Evolutionary conservation across 768 basidiomycete species (phyloP), one percentile per base, ranked within the genome.

Genomic region (Mycena albidolilacea): DNA sequence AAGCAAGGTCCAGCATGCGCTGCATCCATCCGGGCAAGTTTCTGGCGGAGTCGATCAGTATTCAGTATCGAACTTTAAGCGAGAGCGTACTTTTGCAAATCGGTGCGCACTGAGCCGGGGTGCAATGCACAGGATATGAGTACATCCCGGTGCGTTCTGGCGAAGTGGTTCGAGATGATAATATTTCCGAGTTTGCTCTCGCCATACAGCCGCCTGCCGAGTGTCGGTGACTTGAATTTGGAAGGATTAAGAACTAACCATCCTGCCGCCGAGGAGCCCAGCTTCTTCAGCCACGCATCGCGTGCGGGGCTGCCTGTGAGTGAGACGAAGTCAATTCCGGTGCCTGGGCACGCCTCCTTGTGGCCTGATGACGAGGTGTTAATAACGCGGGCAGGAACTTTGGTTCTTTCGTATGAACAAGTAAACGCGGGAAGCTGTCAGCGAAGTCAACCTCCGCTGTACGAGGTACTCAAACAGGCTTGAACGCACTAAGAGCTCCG

Each of bases 401-500:
- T 9, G 1, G 50, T 63, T 0, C 37, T 52, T 15, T 55, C 54
- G 21, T 30, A 63, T 0, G 73, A 74, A 0, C 30, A 43, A 7
- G 46, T 43, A 12, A 74, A 44, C 3, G 73, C 73, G 15, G 73
- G 35, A 77, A 77, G 37, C 73, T 74, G 41, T 11, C 14, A 14
- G 35, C 3, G 57, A 39, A n/a, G 39, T 67, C n/a, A 39, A 52
- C 4, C 21, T 23, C 6, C 14, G 5, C 10, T 39, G 17, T 1
- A 7, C 64, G 39, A 41, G 41, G 30, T 5, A 62, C 66, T 7
- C 59, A 77, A 52, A 61, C 66, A 17, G 59, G 60, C 6, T 74
- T 12, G 54, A 60, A 7, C 81, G 73, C n/a, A 82, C 71, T 0
- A 85, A 77, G 39, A 78, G 73, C 41, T 70, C 57, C 3, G 78